Conservation (phyloP, 2,329 filamentous ascomycete species). For the Sordariomycetes sp. region DNA sequence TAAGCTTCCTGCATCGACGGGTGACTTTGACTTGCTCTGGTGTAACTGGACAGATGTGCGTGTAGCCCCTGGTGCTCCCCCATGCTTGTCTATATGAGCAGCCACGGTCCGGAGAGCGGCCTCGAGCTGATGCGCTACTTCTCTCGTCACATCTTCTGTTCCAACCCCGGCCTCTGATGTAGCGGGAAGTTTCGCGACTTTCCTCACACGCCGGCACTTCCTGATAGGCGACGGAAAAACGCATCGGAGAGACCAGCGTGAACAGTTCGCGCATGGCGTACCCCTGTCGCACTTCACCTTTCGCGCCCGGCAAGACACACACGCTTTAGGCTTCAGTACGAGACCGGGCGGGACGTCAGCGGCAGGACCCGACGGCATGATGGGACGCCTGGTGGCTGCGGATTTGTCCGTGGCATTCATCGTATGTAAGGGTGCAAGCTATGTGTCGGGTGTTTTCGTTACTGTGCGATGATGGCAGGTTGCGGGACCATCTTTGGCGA, state of each 20-base stretch:
- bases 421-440: not conserved
- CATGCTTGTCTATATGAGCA: not conserved
- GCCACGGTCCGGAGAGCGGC: not conserved
- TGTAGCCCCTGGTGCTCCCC: not conserved
- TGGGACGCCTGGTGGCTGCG: not conserved
- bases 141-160: not conserved
- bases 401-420: not conserved
- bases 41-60: not conserved
- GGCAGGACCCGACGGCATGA: not conserved
- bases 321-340: slow-evolving; percentile 2
- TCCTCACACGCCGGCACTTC: not conserved
- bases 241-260: not conserved
- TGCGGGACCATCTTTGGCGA: no score
- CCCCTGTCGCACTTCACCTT: slow-evolving; percentile 3
- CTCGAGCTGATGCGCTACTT: not conserved
- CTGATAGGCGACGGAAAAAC: not conserved
- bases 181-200: not conserved
- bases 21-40: not conserved
- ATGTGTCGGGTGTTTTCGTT: not conserved
- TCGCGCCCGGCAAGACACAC: not conserved
- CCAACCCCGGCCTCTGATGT: not conserved
- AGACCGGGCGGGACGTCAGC: not conserved
- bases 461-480: not conserved
- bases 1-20: not conserved
- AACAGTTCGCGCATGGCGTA: not conserved